These are phyloP conservation scores for Fusarium penzigii DNA, from an alignment of 2,329 filamentous ascomycete species.

Conservation along the genomic window DNA sequence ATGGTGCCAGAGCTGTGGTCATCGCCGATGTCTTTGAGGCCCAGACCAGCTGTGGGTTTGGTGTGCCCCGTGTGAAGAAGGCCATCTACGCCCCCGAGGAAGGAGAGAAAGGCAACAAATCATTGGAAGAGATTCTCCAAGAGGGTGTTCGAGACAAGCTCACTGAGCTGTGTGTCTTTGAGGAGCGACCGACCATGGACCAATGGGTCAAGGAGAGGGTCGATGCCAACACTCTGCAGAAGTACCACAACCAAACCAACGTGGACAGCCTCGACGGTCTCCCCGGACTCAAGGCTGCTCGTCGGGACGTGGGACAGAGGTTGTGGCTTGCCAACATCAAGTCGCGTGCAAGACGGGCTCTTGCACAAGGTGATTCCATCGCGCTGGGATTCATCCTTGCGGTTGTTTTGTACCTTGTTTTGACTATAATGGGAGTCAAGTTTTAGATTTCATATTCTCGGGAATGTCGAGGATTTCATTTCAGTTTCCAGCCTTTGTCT, in stretches of 20 bases:
- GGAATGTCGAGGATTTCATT: constrained; percentile 17
- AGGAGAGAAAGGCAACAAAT: constrained; percentile 8
- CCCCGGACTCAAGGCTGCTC: constrained; percentile 55
- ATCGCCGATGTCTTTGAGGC: constrained; percentile 63
- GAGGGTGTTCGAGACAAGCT: constrained; percentile 27
- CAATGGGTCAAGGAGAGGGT: constrained; percentile 51
- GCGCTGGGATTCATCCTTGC: constrained; percentile 35
- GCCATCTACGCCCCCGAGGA: constrained; percentile 37
- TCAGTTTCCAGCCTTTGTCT: not conserved
- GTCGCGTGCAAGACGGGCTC: constrained; percentile 27
- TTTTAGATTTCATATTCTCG: constrained; percentile 14
- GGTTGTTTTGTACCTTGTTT: constrained; percentile 32
- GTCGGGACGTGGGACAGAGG: constrained; percentile 49
- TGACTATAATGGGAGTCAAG: constrained; percentile 19
- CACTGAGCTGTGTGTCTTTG: constrained; percentile 45
- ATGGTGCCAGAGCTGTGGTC: constrained; percentile 61
- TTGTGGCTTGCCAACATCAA: constrained; percentile 44
- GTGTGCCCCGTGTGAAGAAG: constrained; percentile 56
- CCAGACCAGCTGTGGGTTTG: constrained; percentile 68
- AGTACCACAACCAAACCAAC: constrained; percentile 61
- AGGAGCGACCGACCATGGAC: constrained; percentile 57
- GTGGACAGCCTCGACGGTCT: constrained; percentile 58
- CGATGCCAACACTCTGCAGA: constrained; percentile 48
- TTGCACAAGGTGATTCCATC: constrained; percentile 35
- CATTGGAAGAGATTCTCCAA: constrained; percentile 27